phyloP scores from a whole-genome alignment of 2,329 filamentous ascomycete species.

The Penicillium sp. region DNA sequence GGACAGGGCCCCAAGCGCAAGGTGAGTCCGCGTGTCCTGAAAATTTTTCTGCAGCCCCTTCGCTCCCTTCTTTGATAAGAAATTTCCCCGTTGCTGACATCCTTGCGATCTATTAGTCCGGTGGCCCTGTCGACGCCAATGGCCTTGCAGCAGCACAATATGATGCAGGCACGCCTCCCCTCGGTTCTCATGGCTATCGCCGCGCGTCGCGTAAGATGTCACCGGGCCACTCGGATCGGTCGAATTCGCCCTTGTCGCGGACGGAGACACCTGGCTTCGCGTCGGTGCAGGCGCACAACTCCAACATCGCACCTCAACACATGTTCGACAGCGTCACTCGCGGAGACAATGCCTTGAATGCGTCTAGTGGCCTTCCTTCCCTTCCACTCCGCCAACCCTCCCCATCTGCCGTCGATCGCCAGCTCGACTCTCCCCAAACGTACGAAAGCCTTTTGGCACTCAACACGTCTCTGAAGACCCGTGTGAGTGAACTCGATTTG shows the following conservation, averaged over 20 bases:
- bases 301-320: conserved; percentile 65
- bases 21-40: conserved; percentile 47
- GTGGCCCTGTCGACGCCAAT: conserved; percentile 47
- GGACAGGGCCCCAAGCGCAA: conserved; percentile 76
- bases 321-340: conserved; percentile 68
- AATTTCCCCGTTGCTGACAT: conserved; percentile 23
- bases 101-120: conserved; percentile 33
- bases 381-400: conserved; percentile 54
- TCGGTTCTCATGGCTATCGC: conserved; percentile 54
- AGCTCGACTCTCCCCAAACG: conserved; percentile 65
- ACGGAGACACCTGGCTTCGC: conserved; percentile 67
- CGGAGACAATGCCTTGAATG: conserved; percentile 63
- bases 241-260: conserved; percentile 71
- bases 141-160: conserved; percentile 55
- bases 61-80: conserved; percentile 19
- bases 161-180: conserved; percentile 52
- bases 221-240: conserved; percentile 67
- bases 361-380: conserved; percentile 44
- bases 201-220: conserved; percentile 65
- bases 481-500: conserved; percentile 89
- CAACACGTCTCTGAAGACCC: conserved; percentile 85
- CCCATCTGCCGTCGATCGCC: conserved; percentile 56
- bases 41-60: conserved; percentile 19
- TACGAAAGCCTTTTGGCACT: conserved; percentile 73
- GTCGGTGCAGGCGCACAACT: conserved; percentile 50